Conservation (phyloP, 352 stramenopile species). For the Discostella stelligera region DNA sequence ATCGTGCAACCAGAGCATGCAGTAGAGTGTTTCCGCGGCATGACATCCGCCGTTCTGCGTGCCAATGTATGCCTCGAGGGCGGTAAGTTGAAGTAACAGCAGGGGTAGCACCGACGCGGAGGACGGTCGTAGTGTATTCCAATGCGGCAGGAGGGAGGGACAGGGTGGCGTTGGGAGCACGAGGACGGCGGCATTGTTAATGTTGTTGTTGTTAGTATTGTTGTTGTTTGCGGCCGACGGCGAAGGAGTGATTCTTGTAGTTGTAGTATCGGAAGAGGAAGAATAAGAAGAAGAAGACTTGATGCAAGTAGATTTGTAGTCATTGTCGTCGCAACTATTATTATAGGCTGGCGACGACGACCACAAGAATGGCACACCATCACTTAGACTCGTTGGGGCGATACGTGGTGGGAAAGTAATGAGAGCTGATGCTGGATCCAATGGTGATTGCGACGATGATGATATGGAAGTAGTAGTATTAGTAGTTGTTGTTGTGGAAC, state of each 20-base stretch:
- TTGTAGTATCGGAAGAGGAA: neutral
- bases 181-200: neutral
- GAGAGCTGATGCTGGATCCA: neutral
- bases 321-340: neutral
- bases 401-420: constrained; percentile 59
- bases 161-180: constrained; percentile 2
- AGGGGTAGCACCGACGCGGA: constrained; percentile 24
- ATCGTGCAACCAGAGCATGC: constrained; percentile 86
- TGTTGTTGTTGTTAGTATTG: neutral
- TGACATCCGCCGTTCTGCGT: constrained; percentile 77
- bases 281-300: too few relatives aligned
- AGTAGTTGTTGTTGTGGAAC: too few relatives aligned
- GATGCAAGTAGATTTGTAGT: neutral
- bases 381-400: constrained; percentile 49
- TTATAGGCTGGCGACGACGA: constrained; percentile 7
- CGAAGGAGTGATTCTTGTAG: neutral
- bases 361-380: constrained; percentile 21
- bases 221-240: too few relatives aligned
- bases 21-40: constrained; percentile 86
- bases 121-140: constrained; percentile 16
- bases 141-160: constrained; percentile 43
- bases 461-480: too few relatives aligned
- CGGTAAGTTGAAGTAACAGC: constrained; percentile 35
- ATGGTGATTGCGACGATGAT: too few relatives aligned
- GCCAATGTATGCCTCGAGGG: constrained; percentile 41